Base-by-base conservation (phyloP, 2,329 filamentous ascomycete genomes). In the Cordyceps cateniannulata region DNA sequence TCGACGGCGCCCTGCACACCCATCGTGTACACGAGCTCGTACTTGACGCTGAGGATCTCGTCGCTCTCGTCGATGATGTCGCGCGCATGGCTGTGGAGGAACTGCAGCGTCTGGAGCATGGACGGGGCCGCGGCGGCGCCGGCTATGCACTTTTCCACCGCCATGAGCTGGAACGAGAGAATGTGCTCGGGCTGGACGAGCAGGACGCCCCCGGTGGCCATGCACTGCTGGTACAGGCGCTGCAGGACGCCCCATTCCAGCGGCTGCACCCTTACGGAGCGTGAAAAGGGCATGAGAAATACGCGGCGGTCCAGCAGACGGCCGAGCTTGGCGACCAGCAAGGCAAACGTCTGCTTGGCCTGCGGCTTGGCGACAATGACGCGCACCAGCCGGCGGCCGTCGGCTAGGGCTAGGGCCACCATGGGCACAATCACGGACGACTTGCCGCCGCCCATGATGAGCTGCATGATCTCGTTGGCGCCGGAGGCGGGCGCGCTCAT, bases 401-500 rank as follows among this genome's bases (percentile, higher is more conserved):
- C 74, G 0, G 83, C 82, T 0, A 88, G 69, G 0, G 75, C 70
- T 0, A 80, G 71, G 0, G 82, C 81, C 0, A 87, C 80, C 48
- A 88, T 85, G 0, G 87, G 87, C 0, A 87, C 77, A 56, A 92
- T 90, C 1, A 89, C 83, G 0, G 86, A 87, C 0, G 85, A 85
- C 63, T 90, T 90, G 0, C 87, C 87, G 66, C 88, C 81, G 0
- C 87, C 87, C 86, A 90, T 90, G 64, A 88, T 89, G 3, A 90
- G 69, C 65, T 89, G 85, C 75, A 89, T 80, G 0, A 86, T 79
- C 0, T 77, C 70, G 64, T 86, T 89, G 0, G 67, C 32, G 0
- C 66, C 69, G 0, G 67, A 67, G 0, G 68, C 64, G 0, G 80
- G 78, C 0, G 65, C 58, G 1, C 77, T 80, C 82, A 91, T 90